Evolutionary conservation across 2,329 filamentous ascomycete genomes (phyloP).

Genomic region (Aspergillus arachidicola): DNA sequence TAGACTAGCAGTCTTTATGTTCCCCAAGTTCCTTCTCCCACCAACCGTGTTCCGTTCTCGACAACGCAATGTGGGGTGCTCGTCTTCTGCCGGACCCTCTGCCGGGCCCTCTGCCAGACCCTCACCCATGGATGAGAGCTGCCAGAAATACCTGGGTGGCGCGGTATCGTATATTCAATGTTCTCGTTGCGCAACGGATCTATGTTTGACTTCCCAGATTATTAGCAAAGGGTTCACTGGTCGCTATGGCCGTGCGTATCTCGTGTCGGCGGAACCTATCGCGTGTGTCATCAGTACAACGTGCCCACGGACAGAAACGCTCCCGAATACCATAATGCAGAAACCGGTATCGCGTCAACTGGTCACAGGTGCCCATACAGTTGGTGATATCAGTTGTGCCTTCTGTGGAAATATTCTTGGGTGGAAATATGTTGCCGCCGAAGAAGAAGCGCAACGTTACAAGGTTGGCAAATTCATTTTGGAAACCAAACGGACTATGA

Average conservation of each 20-base stretch:
- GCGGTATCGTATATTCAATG: conserved; percentile 61
- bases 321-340: conserved; percentile 63
- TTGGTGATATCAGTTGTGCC: conserved; percentile 61
- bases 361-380: conserved; percentile 65
- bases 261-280: conserved; percentile 53
- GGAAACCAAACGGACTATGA: conserved; percentile 60
- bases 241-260: conserved; percentile 65
- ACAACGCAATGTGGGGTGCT: conserved; percentile 16
- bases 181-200: conserved; percentile 60
- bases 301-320: conserved; percentile 36
- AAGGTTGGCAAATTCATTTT: conserved; percentile 70
- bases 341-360: conserved; percentile 60
- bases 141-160: conserved; percentile 44
- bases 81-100: conserved; percentile 6
- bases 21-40: conserved; percentile 56
- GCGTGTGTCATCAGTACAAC: conserved; percentile 31
- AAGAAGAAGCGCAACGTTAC: conserved; percentile 63
- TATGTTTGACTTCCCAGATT: conserved; percentile 62
- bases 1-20: conserved; percentile 30
- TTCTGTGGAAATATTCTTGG: conserved; percentile 60
- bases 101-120: conserved; percentile 4
- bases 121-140: conserved; percentile 1
- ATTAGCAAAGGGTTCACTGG: conserved; percentile 68
- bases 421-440: conserved; percentile 67
- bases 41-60: conserved; percentile 50